Conservation (phyloP, 108 stramenopile species). For the Pelagomonas calceolata region DNA sequence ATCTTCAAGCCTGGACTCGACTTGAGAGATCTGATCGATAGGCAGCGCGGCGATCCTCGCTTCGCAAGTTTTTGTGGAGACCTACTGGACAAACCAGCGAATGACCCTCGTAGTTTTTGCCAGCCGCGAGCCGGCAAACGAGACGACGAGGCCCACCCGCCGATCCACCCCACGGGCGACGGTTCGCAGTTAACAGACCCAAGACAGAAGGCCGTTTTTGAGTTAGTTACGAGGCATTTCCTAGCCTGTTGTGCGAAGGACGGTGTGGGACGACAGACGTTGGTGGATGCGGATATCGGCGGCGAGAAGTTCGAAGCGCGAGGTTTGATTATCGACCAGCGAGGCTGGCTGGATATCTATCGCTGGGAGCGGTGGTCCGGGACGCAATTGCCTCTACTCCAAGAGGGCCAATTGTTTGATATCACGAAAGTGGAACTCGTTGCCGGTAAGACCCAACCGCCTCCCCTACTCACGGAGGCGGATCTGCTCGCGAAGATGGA, state of each 20-base stretch:
- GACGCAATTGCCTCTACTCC: conserved; percentile 21
- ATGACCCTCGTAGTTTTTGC: conserved; percentile 32
- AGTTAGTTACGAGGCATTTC: conserved; percentile 84
- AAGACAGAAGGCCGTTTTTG: conserved; percentile 89
- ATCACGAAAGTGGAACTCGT: neutral
- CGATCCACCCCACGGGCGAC: conserved; percentile 94
- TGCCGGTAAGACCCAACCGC: conserved; percentile 14
- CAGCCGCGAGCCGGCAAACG: conserved; percentile 64
- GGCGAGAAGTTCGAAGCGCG: conserved; percentile 50
- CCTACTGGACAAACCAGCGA: neutral
- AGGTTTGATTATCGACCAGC: conserved; percentile 29
- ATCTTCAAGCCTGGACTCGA: conserved; percentile 22
- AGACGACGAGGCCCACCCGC: conserved; percentile 96
- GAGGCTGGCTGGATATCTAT: conserved; percentile 44
- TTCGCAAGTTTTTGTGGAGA: conserved; percentile 20
- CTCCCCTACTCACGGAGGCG: conserved; percentile 31
- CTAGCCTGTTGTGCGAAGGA: conserved; percentile 94
- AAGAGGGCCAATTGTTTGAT: neutral
- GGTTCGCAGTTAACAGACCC: too few relatives aligned
- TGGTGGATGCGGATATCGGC: conserved; percentile 61
- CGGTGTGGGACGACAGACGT: conserved; percentile 75
- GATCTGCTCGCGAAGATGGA: conserved; percentile 46
- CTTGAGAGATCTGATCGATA: conserved; percentile 4
- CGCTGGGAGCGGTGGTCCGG: conserved; percentile 32
- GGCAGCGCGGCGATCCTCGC: conserved; percentile 3